Evolutionary conservation across 23 red algal species (phyloP), one percentile per base, ranked within the genome.

Genomic region (Agarophyton chilense): DNA sequence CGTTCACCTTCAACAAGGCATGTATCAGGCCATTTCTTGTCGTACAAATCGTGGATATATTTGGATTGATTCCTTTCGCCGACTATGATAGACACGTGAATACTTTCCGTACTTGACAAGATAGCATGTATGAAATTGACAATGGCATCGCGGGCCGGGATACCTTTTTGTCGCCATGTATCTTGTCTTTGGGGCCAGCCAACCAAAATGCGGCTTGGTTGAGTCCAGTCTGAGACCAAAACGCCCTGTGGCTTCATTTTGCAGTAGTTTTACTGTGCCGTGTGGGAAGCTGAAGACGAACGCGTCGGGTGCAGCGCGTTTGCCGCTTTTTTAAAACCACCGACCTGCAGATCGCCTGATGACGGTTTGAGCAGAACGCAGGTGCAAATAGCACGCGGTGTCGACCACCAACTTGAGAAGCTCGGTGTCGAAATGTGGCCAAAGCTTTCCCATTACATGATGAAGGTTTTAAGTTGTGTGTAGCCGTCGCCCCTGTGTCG

Each of bases 131-230:
- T 66, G 0, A 83, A 66, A 39, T 40, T 33, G 21, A 44, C 39
- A 2, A 83, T 11, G 34, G 53, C 56, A 10, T 47, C 56, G 13
- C 34, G 79, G 7, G 79, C 79, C 10, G 79, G 79, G 21, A 7
- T 35, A 7, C 55, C 79, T 6, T 28, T n/a, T 18, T 40, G 36
- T 29, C 79, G 52, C 79, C 79, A 83, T 45, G 79, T 83, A 25
- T 83, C 79, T 6, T 26, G 29, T 7, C 79, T 29, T 43, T 40
- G 61, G 12, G 79, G 79, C 79, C 79, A 83, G 4, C 79, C 79
- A 18, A 83, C 61, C 16, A 83, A 34, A 29, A 83, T 24, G 38
- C 21, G 68, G 68, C 41, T 34, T 10, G 43, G 38, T 26, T 22
- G 39, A 11, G 68, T 39, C 68, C 68, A 74, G 22, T 74, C 68